A percentile compares a stretch with the other conserved stretches of the same genome.
phyloP scores from a whole-genome alignment of 306 rosid genomes.

The Cucumis melo region DNA sequence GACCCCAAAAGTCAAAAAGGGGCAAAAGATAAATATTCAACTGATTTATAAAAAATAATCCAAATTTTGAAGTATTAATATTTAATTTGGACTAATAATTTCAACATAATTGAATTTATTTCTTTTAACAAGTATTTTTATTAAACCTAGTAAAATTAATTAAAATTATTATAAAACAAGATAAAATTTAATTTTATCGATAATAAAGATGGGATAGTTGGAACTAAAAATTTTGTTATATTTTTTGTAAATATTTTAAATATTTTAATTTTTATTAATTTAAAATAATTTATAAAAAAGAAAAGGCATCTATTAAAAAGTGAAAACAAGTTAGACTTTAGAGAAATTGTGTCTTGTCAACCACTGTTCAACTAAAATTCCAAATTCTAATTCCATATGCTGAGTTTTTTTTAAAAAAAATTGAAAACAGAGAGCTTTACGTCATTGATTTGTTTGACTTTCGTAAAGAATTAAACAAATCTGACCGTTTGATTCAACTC shows the following conservation, averaged over 20 bases:
- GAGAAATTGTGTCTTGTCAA: background rate
- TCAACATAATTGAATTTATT: too few species aligned
- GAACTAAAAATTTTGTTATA: too few species aligned
- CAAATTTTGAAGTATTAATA: background rate
- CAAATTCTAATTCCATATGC: background rate
- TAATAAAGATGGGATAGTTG: too few species aligned
- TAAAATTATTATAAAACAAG: too few species aligned
- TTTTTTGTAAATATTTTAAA: too few species aligned
- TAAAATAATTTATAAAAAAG: too few species aligned
- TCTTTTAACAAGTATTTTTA: too few species aligned
- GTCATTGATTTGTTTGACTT: conserved; percentile 6
- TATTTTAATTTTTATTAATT: too few species aligned
- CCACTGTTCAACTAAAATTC: background rate
- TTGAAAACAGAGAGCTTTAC: background rate
- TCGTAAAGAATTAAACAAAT: background rate
- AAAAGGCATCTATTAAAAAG: background rate
- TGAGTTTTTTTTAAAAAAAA: background rate
- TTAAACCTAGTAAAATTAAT: too few species aligned
- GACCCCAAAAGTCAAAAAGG: background rate
- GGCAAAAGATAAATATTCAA: background rate
- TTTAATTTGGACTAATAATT: too few species aligned
- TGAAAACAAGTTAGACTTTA: too few species aligned
- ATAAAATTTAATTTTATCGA: too few species aligned
- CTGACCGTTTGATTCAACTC: conserved; percentile 5
- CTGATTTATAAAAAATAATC: background rate